phyloP scores from a whole-genome alignment of 352 stramenopile species.

The Pythium periplocum region DNA sequence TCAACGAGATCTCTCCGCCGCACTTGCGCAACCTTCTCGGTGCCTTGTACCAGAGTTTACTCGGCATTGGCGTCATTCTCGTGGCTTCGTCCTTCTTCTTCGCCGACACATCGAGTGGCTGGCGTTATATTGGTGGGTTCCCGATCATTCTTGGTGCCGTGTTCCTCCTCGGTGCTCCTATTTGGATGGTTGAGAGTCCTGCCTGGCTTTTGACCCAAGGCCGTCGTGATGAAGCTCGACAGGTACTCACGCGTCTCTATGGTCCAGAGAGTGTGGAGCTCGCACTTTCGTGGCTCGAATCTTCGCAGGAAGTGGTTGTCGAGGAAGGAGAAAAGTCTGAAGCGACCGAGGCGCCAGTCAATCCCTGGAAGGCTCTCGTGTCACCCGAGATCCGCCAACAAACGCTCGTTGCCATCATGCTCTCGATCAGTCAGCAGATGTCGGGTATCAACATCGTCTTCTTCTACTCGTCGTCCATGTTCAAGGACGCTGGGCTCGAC shows the following conservation, averaged over 20 bases:
- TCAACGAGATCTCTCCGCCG: conserved; percentile 23
- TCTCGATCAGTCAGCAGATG: no score
- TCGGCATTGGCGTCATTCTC: conserved; percentile 40
- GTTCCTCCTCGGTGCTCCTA: conserved; percentile 26
- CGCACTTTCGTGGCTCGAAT: conserved; percentile 16
- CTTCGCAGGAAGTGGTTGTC: background rate
- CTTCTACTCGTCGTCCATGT: no score
- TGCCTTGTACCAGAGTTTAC: conserved; percentile 33
- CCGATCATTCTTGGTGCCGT: conserved; percentile 42
- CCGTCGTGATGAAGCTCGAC: conserved; percentile 16
- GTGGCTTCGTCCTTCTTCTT: conserved; percentile 48
- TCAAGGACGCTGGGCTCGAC: no score
- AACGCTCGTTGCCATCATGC: no score
- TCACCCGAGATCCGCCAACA: no score
- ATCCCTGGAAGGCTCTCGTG: no score
- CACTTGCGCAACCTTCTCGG: conserved; percentile 31
- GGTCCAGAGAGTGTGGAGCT: conserved; percentile 15
- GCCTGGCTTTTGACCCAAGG: conserved; percentile 30
- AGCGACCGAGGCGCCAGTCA: background rate
- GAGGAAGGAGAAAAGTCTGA: background rate
- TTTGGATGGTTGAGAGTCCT: conserved; percentile 22
- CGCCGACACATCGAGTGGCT: conserved; percentile 34
- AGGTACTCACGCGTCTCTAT: conserved; percentile 21
- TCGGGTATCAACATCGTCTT: no score
- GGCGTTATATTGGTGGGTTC: conserved; percentile 45